Conservation (phyloP, 2,329 filamentous ascomycete genomes). For the Colletotrichum sp. region DNA sequence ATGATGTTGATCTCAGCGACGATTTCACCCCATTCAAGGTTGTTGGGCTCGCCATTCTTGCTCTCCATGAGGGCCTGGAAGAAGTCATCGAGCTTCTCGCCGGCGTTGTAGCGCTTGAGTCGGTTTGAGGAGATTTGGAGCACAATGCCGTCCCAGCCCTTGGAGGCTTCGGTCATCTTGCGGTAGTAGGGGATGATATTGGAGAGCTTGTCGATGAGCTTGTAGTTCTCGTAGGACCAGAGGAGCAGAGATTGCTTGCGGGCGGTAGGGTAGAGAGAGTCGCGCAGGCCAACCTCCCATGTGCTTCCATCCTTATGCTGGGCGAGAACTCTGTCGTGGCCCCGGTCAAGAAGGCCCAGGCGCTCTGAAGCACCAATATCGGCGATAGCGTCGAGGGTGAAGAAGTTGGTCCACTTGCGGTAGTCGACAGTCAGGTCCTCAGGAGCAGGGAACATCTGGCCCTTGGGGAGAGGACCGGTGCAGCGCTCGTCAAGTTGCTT, state of each 20-base stretch:
- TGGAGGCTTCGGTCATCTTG: conserved; percentile 39
- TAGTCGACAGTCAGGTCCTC: conserved; percentile 53
- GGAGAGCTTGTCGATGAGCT: conserved; percentile 48
- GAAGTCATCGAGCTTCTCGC: conserved; percentile 56
- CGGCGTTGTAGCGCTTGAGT: conserved; percentile 45
- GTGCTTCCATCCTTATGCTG: conserved; percentile 49
- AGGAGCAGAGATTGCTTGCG: conserved; percentile 53
- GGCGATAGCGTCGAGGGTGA: conserved; percentile 60
- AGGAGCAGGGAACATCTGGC: conserved; percentile 26
- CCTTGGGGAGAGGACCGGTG: conserved; percentile 38
- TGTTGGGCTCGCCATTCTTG: conserved; percentile 38
- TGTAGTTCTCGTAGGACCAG: conserved; percentile 58
- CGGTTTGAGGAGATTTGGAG: neutral
- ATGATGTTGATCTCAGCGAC: conserved; percentile 60
- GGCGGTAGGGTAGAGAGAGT: conserved; percentile 54
- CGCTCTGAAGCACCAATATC: conserved; percentile 58
- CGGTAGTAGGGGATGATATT: conserved; percentile 51
- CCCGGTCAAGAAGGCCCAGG: conserved; percentile 56
- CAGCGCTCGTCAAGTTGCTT: conserved; percentile 46
- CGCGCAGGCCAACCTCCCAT: conserved; percentile 51
- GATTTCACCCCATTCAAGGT: conserved; percentile 62
- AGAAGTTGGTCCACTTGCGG: conserved; percentile 58
- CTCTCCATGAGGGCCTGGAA: neutral
- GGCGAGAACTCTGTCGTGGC: conserved; percentile 47
- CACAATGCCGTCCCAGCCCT: conserved; percentile 52